Base-by-base conservation (phyloP, 352 stramenopile species). In the Phytophthora meadii region DNA sequence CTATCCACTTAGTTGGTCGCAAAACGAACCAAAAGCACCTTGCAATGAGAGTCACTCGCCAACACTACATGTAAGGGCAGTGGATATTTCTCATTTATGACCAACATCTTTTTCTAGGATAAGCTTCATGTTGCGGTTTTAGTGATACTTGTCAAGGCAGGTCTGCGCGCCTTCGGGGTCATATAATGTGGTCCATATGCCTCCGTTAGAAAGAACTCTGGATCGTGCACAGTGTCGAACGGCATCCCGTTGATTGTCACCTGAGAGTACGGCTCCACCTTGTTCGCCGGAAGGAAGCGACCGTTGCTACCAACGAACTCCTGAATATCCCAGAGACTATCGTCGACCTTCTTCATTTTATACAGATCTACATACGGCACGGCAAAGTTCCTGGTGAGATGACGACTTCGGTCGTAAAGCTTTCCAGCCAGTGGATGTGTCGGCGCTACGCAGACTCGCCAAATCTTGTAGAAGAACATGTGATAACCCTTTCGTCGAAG, bases 401-500 rank as follows among this genome's bases (percentile, higher is more conserved):
- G 40, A 5, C 53, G 15, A 5, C 36, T 61, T 6, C 62, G 40
- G 36, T 82, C 52, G 59, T 82, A 82, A 25, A 82, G 44, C 14
- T 61, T 52, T 12, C 52, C 34, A 5, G 74, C 70, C 1, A 82
- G 50, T 4, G 74, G 74, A 17, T 82, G 74, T 7, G 59, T 79
- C 1, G 74, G 70, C 28, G 70, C 68, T 19, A 82, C 58, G 28
- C 74, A 82, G 2, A 82, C 70, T 15, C 74, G 66, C 67, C 61
- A 77, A 50, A 82, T 77, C 25, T 60, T 68, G 28, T 59, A n/a
- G 34, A 68, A 58, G 62, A 78, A 86, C 55, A 88, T 65, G 54
- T 86, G 76, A 68, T 86, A 88, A 15, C 79, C 76, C 53, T 81
- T 82, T 27, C 39, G 39, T 53, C 54, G 66, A 75, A 72, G 52